phyloP scores from a whole-genome alignment of 139 green algal species.

The Chlorella sp. region DNA sequence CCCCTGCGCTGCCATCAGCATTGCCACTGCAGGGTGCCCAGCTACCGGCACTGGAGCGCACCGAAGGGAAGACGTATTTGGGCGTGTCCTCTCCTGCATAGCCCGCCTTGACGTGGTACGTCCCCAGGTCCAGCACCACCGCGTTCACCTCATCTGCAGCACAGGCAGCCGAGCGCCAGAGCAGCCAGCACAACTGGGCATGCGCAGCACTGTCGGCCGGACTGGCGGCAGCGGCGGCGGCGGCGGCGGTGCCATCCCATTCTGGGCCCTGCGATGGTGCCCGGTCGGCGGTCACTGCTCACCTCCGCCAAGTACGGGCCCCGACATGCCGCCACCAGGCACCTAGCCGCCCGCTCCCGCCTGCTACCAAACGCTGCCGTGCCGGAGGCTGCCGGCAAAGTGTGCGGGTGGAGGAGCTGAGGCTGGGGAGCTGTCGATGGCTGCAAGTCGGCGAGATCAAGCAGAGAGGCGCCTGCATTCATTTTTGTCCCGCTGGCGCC shows the following conservation, averaged over 20 bases:
- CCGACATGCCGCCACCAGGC: constrained; percentile 10
- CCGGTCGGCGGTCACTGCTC: neutral
- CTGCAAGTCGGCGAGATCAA: too few relatives aligned
- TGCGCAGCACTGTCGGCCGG: neutral
- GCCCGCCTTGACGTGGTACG: constrained; percentile 81
- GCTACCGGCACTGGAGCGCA: constrained; percentile 23
- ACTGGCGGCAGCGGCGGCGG: neutral
- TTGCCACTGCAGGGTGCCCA: neutral
- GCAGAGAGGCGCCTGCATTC: too few relatives aligned
- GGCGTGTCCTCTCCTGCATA: constrained; percentile 97
- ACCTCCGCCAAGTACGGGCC: constrained; percentile 30
- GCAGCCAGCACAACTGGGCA: neutral
- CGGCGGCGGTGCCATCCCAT: neutral
- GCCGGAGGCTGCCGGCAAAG: neutral
- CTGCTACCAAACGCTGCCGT: neutral
- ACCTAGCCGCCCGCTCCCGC: neutral
- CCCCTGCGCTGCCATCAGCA: too few relatives aligned
- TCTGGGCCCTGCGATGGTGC: neutral
- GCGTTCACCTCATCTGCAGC: constrained; percentile 94
- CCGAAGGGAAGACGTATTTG: constrained; percentile 93
- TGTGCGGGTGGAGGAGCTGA: too few relatives aligned
- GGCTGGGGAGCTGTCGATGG: too few relatives aligned
- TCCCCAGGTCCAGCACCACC: constrained; percentile 93
- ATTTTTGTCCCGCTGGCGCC: too few relatives aligned
- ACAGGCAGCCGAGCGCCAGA: neutral